phyloP scores from a whole-genome alignment of 805 yeast species.

The Ogataea salicorniae region DNA sequence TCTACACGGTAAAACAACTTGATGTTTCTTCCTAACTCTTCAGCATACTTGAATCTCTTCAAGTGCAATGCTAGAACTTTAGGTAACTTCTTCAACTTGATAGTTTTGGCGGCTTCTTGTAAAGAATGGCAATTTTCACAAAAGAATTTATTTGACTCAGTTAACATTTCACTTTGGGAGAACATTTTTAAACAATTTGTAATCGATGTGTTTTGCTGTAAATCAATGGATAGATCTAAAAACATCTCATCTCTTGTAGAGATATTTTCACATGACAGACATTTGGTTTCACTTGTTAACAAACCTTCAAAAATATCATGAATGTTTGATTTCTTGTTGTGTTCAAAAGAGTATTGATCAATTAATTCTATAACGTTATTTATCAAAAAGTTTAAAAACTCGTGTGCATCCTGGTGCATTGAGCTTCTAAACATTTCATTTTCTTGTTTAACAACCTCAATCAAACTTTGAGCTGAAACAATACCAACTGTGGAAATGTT shows the following conservation, averaged over 20 bases:
- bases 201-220: constrained; percentile 68
- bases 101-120: constrained; percentile 91
- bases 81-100: constrained; percentile 74
- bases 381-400: constrained; percentile 80
- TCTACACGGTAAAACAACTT: constrained; percentile 82
- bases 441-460: constrained; percentile 71
- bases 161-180: constrained; percentile 78
- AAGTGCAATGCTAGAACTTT: constrained; percentile 76
- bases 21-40: constrained; percentile 70
- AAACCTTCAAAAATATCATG: constrained; percentile 78
- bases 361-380: constrained; percentile 60
- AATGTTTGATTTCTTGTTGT: constrained; percentile 25
- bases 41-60: constrained; percentile 89
- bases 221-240: constrained; percentile 79
- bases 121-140: constrained; percentile 87
- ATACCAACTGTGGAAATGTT: constrained; percentile 68
- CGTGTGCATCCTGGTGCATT: constrained; percentile 99
- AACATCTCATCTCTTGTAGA: constrained; percentile 82
- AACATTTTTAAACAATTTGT: constrained; percentile 78
- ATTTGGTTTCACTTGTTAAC: constrained; percentile 80
- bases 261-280: constrained; percentile 81
- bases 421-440: constrained; percentile 82
- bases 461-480: constrained; percentile 72
- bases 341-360: constrained; percentile 23
- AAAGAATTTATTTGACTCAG: constrained; percentile 84